Conservation (phyloP, 1,284 basidiomycete species). For the Naganishia cerealis region DNA sequence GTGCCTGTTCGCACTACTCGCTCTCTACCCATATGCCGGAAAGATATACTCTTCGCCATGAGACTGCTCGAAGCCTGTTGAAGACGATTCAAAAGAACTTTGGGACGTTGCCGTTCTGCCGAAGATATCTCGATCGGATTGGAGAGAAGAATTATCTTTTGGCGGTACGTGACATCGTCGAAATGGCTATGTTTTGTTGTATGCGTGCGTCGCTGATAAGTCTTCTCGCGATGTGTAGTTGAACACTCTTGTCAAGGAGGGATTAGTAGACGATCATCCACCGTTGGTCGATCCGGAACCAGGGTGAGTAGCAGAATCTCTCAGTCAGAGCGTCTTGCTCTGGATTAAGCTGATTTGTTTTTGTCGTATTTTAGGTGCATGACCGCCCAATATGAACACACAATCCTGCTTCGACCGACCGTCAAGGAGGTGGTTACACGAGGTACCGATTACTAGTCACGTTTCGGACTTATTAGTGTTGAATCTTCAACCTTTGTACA, state of each 20-base stretch:
- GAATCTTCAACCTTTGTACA: background rate
- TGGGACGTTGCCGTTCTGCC: conserved; percentile 92
- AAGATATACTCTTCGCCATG: conserved; percentile 56
- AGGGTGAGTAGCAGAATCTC: conserved; percentile 42
- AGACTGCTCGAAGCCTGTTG: conserved; percentile 79
- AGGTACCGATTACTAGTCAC: conserved; percentile 80
- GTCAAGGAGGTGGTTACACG: conserved; percentile 93
- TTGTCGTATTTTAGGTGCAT: conserved; percentile 61
- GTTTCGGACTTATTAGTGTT: background rate
- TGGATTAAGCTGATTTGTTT: background rate
- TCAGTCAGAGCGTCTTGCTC: background rate
- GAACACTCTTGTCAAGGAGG: conserved; percentile 83
- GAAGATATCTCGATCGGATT: conserved; percentile 84
- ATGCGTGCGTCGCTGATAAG: background rate
- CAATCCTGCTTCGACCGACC: conserved; percentile 83
- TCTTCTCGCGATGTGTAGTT: conserved; percentile 60
- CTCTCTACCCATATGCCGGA: conserved; percentile 44
- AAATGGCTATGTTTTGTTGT: conserved; percentile 24
- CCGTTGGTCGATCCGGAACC: conserved; percentile 72
- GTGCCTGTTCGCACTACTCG: conserved; percentile 93
- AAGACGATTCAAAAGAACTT: conserved; percentile 90
- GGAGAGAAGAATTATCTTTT: conserved; percentile 96
- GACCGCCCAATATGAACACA: conserved; percentile 97
- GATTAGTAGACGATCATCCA: conserved; percentile 90
- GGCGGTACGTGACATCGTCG: conserved; percentile 63